A percentile compares a stretch with the other conserved stretches of the same genome.
These are phyloP conservation scores for Serendipita sp. DNA, from an alignment of 768 basidiomycete genomes.

Conservation along the genomic window DNA sequence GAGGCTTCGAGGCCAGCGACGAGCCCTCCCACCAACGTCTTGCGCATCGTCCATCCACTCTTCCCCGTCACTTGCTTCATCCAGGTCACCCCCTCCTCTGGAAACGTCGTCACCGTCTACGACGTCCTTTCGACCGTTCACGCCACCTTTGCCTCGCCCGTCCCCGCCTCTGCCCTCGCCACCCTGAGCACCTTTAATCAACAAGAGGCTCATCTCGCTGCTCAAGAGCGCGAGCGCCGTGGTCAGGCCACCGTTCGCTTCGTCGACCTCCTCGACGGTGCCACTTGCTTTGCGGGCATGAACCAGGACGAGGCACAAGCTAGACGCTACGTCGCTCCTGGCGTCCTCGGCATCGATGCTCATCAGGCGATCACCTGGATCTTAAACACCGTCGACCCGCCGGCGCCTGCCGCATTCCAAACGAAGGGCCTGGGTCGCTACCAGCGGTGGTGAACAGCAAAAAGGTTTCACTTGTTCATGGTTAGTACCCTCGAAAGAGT, in stretches of 20 bases:
- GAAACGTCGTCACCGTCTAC: neutral
- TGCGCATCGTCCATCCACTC: constrained; percentile 1
- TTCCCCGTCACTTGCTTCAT: neutral
- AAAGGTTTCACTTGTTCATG: too few species aligned
- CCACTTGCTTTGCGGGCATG: neutral
- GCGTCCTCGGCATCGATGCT: neutral
- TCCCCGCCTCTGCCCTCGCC: neutral
- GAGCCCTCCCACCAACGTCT: neutral
- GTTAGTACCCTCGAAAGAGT: too few species aligned
- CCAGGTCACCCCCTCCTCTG: neutral
- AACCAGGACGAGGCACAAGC: neutral
- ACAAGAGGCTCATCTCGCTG: neutral
- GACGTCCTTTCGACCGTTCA: neutral
- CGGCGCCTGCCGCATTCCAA: neutral
- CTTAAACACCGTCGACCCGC: neutral
- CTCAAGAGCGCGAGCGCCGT: neutral
- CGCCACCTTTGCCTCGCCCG: neutral
- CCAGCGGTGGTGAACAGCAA: neutral
- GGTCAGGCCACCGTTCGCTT: neutral
- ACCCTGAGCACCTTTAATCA: neutral
- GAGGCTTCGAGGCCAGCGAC: neutral
- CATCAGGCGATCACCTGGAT: neutral
- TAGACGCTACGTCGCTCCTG: neutral
- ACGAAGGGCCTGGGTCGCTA: neutral
- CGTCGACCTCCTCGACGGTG: neutral